phyloP scores from a whole-genome alignment of 129 eudicot genomes.

The Helichrysum umbraculigerum region DNA sequence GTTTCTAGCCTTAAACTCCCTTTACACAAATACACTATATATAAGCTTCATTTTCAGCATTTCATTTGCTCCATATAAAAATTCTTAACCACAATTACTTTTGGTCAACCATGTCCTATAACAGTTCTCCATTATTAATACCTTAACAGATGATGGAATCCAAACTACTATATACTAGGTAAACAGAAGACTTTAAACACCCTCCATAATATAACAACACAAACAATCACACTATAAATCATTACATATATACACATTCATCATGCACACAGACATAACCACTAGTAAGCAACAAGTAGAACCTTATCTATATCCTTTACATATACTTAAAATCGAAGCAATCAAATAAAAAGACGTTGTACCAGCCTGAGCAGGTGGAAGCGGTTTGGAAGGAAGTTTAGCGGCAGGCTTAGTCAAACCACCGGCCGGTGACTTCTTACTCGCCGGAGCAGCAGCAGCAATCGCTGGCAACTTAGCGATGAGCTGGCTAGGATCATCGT shows the following conservation, averaged over 20 bases:
- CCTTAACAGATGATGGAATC: neutral
- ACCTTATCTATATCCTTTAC: neutral
- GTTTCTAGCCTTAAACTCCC: neutral
- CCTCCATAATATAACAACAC: too few relatives aligned
- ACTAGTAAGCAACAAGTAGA: neutral
- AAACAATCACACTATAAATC: too few relatives aligned
- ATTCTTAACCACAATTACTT: neutral
- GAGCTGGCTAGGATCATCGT: constrained; percentile 59
- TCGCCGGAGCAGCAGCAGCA: constrained; percentile 24
- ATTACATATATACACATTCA: neutral
- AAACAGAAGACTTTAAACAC: neutral
- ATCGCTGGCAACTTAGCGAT: constrained; percentile 42
- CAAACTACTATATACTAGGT: neutral
- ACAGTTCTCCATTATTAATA: too few relatives aligned
- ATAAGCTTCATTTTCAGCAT: neutral
- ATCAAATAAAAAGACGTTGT: neutral
- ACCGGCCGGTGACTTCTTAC: constrained; percentile 29
- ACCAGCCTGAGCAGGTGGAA: constrained; percentile 90
- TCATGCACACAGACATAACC: neutral
- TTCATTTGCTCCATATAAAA: neutral
- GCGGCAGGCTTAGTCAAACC: constrained; percentile 39
- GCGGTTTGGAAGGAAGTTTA: constrained; percentile 77
- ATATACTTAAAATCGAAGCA: neutral
- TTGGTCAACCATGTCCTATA: neutral
- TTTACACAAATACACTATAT: neutral